A percentile compares a stretch with the other conserved stretches of the same genome.
phyloP scores from a whole-genome alignment of 768 basidiomycete genomes.

The Mycena epipterygia region DNA sequence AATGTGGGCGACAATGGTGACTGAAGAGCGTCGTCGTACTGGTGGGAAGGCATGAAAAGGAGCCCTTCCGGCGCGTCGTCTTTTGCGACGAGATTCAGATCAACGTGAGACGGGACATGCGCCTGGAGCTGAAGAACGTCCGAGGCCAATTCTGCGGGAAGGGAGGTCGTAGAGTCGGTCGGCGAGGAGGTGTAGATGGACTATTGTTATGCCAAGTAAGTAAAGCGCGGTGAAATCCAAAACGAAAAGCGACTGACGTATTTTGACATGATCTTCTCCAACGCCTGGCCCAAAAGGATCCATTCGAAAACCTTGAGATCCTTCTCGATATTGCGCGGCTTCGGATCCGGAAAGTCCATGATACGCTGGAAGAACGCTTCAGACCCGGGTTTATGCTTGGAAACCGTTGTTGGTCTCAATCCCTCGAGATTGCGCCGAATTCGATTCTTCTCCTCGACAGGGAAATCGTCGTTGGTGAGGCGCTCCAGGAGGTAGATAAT shows the following conservation, averaged over 20 bases:
- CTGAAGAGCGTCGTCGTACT: conserved; percentile 14
- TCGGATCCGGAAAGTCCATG: conserved; percentile 96
- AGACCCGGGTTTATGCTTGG: conserved; percentile 84
- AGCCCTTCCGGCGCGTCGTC: conserved; percentile 17
- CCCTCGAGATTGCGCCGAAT: conserved; percentile 96
- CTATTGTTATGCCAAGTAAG: conserved; percentile 41
- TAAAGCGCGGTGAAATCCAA: neutral
- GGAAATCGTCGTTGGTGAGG: conserved; percentile 81
- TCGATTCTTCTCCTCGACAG: conserved; percentile 96
- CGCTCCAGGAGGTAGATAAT: conserved; percentile 93
- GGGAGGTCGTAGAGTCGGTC: conserved; percentile 47
- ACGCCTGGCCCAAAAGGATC: conserved; percentile 75
- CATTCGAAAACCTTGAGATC: conserved; percentile 92
- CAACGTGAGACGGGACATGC: conserved; percentile 34
- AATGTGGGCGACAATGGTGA: conserved; percentile 26
- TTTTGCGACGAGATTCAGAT: conserved; percentile 21
- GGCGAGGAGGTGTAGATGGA: conserved; percentile 62
- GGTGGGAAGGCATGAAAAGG: conserved; percentile 24
- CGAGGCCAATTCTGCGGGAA: conserved; percentile 45
- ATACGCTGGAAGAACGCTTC: conserved; percentile 95
- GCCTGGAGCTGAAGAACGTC: conserved; percentile 46
- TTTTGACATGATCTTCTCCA: conserved; percentile 88
- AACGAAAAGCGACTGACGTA: conserved; percentile 69
- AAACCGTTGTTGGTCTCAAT: conserved; percentile 90
- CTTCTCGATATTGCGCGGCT: conserved; percentile 97